Base-by-base conservation (phyloP, 1,284 basidiomycete genomes). In the Microbotryum silenes-acaulis region DNA sequence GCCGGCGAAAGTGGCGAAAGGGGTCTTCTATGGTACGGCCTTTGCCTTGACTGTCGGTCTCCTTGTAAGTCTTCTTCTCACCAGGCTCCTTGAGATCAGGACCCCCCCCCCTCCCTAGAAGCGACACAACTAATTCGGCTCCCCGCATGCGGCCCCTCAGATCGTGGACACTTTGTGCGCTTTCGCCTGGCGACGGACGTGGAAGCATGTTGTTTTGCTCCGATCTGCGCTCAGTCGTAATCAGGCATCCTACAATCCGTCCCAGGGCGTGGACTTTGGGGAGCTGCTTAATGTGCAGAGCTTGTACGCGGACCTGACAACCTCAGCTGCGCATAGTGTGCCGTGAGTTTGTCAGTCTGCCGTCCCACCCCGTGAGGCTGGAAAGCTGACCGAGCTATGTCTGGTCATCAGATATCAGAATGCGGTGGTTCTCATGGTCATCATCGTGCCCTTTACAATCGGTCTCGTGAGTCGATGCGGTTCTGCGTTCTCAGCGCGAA, bases 141-240 rank as follows among this genome's bases (percentile, higher is more conserved):
- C 4, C 10, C 10, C 37, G 37, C 37, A 2, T 16, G 12, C 12
- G 16, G 16, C 37, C 37, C 37, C 37, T 42, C 29, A 57, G 56
- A 23, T 57, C 46, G 48, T 49, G 21, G 56, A 57, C 56, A n/a
- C 50, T 48, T 29, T 57, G 21, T 57, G 49, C 56, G 25, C 33
- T 37, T 14, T 51, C 33, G 49, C 56, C 18, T 57, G 56, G 48
- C 16, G 14, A 12, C 18, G 23, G 4, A 20, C 44, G 18, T 50
- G 50, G 33, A 4, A 2, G 9, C 7, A 18, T 3, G 37, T 57
- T 33, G 16, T 3, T 10, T 3, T 12, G 0, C 48, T 57, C 16
- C 14, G 44, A 27, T 3, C 5, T 2, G 37, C 12, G 21, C 56
- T 57, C 25, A 10, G 20, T 3, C 8, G 10, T 21, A 21, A 27